Evolutionary conservation across 2,329 filamentous ascomycete genomes (phyloP).

Genomic region (Botrytis porri): DNA sequence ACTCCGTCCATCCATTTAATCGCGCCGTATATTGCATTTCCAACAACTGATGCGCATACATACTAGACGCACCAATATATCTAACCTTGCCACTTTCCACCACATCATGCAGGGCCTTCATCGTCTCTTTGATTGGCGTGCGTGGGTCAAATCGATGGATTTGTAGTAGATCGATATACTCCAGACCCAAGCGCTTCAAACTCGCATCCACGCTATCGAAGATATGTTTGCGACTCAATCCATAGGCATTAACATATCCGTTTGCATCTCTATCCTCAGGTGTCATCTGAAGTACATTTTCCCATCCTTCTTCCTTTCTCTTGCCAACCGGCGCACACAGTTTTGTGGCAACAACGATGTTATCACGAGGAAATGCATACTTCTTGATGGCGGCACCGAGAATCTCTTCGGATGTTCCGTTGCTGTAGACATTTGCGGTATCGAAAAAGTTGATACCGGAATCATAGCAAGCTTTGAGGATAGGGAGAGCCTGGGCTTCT

Average conservation of each 20-base stretch:
- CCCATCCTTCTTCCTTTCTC: constrained; percentile 18
- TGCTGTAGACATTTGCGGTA: constrained; percentile 49
- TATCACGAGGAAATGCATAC: constrained; percentile 61
- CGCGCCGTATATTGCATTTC: constrained; percentile 42
- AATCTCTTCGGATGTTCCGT: constrained; percentile 44
- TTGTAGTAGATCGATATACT: constrained; percentile 50
- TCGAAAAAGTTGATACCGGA: constrained; percentile 54
- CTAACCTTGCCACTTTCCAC: constrained; percentile 55
- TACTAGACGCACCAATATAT: constrained; percentile 47
- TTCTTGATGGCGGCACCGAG: constrained; percentile 56
- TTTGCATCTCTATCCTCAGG: constrained; percentile 40
- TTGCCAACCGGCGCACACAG: constrained; percentile 41
- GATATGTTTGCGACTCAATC: constrained; percentile 60
- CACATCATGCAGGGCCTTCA: constrained; percentile 58
- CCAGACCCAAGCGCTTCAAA: constrained; percentile 49
- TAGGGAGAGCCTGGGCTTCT: constrained; percentile 43
- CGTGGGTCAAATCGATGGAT: constrained; percentile 55
- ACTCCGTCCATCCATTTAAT: constrained; percentile 56
- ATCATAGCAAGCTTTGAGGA: constrained; percentile 51
- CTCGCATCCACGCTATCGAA: constrained; percentile 61
- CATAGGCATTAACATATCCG: constrained; percentile 46
- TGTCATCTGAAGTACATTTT: constrained; percentile 16
- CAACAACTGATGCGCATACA: constrained; percentile 26
- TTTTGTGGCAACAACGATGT: constrained; percentile 66
- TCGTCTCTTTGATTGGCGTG: constrained; percentile 55